Percentiles rank a stretch among this genome's conserved stretches.
These are phyloP conservation scores for Grosmannia penicillata DNA, from an alignment of 2,329 filamentous ascomycete genomes.

Conservation along the genomic window DNA sequence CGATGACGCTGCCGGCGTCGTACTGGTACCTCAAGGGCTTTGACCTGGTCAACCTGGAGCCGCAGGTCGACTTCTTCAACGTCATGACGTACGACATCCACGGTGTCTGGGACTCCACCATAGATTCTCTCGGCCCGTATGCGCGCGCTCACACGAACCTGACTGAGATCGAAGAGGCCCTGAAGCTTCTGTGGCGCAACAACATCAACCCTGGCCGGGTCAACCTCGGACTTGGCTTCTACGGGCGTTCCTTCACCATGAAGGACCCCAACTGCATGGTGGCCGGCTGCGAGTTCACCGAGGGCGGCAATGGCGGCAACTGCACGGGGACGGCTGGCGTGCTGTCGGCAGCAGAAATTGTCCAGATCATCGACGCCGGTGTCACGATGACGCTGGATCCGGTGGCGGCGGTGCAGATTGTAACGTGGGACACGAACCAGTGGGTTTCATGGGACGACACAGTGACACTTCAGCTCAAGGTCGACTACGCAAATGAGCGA, in stretches of 20 bases:
- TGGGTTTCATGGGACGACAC: conserved; percentile 18
- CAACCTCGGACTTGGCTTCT: conserved; percentile 27
- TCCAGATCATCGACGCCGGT: conserved; percentile 8
- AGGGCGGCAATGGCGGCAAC: conserved; percentile 8
- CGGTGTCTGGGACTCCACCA: conserved; percentile 22
- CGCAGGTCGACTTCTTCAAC: conserved; percentile 9
- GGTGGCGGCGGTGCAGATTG: conserved; percentile 13
- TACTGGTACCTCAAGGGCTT: conserved; percentile 12
- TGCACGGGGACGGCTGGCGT: conserved; percentile 12
- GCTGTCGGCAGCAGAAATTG: conserved; percentile 14
- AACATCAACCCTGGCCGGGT: conserved; percentile 26
- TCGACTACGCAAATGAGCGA: conserved; percentile 11
- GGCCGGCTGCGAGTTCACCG: conserved; percentile 13
- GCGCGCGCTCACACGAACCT: conserved; percentile 28
- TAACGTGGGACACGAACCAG: conserved; percentile 13
- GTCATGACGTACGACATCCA: conserved; percentile 23
- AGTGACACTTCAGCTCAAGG: conserved; percentile 14
- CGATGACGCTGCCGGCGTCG: conserved; percentile 5
- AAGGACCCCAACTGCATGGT: conserved; percentile 12
- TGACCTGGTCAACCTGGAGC: conserved; percentile 11
- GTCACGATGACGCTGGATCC: conserved; percentile 8
- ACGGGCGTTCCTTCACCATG: conserved; percentile 17
- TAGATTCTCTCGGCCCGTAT: conserved; percentile 13
- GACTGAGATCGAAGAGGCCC: conserved; percentile 24
- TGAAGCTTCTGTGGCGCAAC: conserved; percentile 32